phyloP scores from a whole-genome alignment of 2,329 filamentous ascomycete genomes.

The Diaporthe vaccinii region DNA sequence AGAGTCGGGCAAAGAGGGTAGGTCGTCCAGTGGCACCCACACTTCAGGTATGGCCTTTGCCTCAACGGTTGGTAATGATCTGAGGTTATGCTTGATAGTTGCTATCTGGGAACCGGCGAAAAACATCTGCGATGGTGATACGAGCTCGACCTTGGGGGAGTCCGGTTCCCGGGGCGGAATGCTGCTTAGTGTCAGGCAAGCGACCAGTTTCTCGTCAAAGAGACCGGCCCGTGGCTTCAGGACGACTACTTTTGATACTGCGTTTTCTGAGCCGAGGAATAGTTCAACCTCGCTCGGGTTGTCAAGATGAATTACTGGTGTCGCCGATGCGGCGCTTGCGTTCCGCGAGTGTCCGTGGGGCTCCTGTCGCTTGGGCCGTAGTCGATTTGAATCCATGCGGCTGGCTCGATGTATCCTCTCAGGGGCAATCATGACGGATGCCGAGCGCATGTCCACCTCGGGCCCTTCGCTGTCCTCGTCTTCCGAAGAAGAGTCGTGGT shows the following conservation, averaged over 20 bases:
- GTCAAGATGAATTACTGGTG: constrained; percentile 38
- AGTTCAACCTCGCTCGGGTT: constrained; percentile 53
- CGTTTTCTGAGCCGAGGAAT: constrained; percentile 55
- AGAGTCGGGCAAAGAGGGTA: constrained; percentile 56
- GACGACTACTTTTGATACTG: constrained; percentile 57
- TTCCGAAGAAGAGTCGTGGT: constrained; percentile 1
- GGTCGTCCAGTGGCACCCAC: constrained; percentile 62
- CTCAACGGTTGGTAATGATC: constrained; percentile 52
- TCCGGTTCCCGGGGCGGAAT: constrained; percentile 47
- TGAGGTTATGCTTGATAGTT: constrained; percentile 53
- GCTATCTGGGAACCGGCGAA: constrained; percentile 58
- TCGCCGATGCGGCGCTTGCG: constrained; percentile 41
- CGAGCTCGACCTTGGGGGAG: constrained; percentile 53
- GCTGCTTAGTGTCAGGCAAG: constrained; percentile 58
- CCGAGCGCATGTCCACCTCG: constrained; percentile 38
- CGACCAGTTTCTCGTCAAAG: constrained; percentile 64
- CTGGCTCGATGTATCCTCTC: constrained; percentile 45
- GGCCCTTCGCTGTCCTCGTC: constrained; percentile 33
- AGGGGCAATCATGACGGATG: constrained; percentile 45
- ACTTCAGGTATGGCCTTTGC: constrained; percentile 57
- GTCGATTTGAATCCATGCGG: constrained; percentile 43
- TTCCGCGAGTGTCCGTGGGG: constrained; percentile 43
- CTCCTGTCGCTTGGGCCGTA: constrained; percentile 30
- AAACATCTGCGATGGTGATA: constrained; percentile 54
- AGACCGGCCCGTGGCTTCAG: constrained; percentile 63